Base-by-base conservation (phyloP, 2,329 filamentous ascomycete genomes). In the Fonsecaea monophora region DNA sequence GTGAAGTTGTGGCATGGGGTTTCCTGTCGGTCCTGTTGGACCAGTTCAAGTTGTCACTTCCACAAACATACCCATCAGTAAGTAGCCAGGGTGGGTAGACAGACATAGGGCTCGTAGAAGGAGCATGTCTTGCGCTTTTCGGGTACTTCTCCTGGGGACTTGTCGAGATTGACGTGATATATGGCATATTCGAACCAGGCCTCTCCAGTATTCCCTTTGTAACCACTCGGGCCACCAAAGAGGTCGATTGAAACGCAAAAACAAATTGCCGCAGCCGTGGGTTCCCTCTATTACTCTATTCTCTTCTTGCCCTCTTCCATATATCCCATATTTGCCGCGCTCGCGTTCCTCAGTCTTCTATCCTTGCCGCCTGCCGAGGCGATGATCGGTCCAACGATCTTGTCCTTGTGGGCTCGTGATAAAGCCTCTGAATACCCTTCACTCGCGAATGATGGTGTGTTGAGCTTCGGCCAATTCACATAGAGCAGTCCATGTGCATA, bases 231-330 rank as follows among this genome's bases (percentile, higher is more conserved):
- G 25, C 35, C 48, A 50, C 2, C 60, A 48, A 25, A 10, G 25
- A 34, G 34, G 60, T 1, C 7, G 15, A 32, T 12, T 32, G 18
- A 30, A 32, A 37, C n/a, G 7, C 13, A 18, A 25, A 35, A 7
- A 37, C 53, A 12, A 37, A 5, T 53, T 2, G 38, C 30, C 48
- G 13, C 45, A 21, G 6, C 25, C 38, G 6, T 32, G 25, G 32
- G 5, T 60, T 50, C 18, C 21, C 5, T 7, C 32, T 30, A 15
- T 66, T 77, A 82, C 71, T 99, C 95, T 75, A 96, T 96, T 77
- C 95, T 92, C 86, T 97, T 99, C 86, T 99, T 99, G 61, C 95
- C 95, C 80, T 99, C 95, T 78, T 99, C 95, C 62, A 96, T 87
- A 73, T 90, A 95, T 37, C 92, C 86, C 73, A 96, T 89, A 68